These are phyloP conservation scores for Xylariaceae sp. DNA, from an alignment of 2,329 filamentous ascomycete genomes.

Conservation along the genomic window DNA sequence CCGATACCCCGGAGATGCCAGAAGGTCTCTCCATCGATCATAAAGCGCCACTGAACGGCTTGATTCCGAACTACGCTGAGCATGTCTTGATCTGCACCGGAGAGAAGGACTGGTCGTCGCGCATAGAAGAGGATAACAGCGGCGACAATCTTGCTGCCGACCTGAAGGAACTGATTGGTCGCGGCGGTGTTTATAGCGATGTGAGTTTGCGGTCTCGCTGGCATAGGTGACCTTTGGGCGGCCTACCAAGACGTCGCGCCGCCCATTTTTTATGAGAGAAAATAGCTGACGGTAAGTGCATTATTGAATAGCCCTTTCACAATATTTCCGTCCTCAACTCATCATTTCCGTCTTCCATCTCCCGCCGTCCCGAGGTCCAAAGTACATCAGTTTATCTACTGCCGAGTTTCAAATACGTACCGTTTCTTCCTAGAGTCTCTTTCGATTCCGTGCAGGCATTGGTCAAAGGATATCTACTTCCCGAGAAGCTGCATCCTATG, in stretches of 20 bases:
- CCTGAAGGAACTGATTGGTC: conserved; percentile 71
- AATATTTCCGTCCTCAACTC: conserved; percentile 78
- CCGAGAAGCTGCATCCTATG: conserved; percentile 64
- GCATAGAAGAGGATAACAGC: conserved; percentile 80
- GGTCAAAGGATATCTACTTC: conserved; percentile 70
- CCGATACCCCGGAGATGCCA: conserved; percentile 68
- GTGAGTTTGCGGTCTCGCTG: conserved; percentile 49
- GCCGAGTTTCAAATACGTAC: conserved; percentile 82
- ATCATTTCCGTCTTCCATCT: conserved; percentile 69
- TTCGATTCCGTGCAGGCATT: conserved; percentile 61
- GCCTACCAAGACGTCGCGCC: background rate
- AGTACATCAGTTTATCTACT: conserved; percentile 75
- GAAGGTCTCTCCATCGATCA: conserved; percentile 76
- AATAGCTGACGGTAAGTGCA: conserved; percentile 43
- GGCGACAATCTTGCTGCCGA: conserved; percentile 72
- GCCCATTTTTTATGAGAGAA: background rate
- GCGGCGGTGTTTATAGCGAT: conserved; percentile 70
- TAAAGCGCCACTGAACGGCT: conserved; percentile 71
- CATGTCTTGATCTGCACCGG: conserved; percentile 87
- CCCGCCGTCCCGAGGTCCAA: conserved; percentile 52
- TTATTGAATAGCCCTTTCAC: conserved; percentile 72
- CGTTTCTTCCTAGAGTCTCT: conserved; percentile 68
- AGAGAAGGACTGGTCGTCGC: conserved; percentile 78
- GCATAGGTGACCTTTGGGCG: background rate
- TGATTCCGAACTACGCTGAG: conserved; percentile 78